Evolutionary conservation across 306 rosid genomes (phyloP).

Genomic region (Acmispon strigosus): DNA sequence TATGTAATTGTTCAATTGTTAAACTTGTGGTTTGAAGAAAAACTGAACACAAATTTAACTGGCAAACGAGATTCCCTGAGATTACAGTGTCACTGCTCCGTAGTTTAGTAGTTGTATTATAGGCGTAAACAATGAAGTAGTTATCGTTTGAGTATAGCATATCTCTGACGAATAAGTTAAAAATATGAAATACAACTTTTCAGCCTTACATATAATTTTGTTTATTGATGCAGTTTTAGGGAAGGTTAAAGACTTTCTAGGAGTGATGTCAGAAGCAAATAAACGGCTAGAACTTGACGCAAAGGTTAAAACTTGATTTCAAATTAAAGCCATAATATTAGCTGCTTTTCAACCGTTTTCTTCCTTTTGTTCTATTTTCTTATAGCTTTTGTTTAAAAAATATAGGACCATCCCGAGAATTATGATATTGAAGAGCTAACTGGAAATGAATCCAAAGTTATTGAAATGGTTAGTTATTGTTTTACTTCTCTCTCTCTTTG

Average conservation of each 20-base stretch:
- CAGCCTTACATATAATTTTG: neutral
- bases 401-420: conserved; percentile 52
- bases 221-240: conserved; percentile 25
- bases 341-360: neutral
- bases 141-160: neutral
- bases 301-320: conserved; percentile 47
- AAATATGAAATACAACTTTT: neutral
- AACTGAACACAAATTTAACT: too few relatives aligned
- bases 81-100: too few relatives aligned
- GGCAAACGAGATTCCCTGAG: too few relatives aligned
- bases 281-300: conserved; percentile 45
- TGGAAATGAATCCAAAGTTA: conserved; percentile 72
- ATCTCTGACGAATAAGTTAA: neutral
- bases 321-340: neutral
- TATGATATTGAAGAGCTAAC: conserved; percentile 68
- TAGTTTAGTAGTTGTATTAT: neutral
- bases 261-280: conserved; percentile 76
- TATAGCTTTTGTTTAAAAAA: neutral
- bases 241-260: conserved; percentile 46
- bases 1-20: too few relatives aligned
- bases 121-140: neutral
- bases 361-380: neutral
- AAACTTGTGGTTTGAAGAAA: too few relatives aligned
- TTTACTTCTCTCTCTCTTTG: neutral
- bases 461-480: conserved; percentile 48